phyloP scores from a whole-genome alignment of 257 asterid genomes.

The Linderniella brevidens region DNA sequence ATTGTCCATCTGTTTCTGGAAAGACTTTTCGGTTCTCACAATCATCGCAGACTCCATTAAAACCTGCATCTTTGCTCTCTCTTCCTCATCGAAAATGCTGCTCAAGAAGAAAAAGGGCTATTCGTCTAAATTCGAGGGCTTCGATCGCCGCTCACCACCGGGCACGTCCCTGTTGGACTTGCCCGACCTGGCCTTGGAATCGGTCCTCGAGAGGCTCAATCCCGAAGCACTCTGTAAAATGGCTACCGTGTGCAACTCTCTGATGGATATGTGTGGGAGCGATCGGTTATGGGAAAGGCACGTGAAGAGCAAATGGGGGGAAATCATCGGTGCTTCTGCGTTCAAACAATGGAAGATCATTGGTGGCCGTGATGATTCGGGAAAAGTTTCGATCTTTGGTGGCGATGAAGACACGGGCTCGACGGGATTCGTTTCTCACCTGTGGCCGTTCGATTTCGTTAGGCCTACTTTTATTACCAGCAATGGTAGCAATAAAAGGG shows the following conservation, averaged over 20 bases:
- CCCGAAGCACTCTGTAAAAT: conserved; percentile 55
- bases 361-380: conserved; percentile 25
- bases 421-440: conserved; percentile 17
- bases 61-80: conserved; percentile 12
- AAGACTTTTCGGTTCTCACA: conserved; percentile 21
- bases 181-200: conserved; percentile 69
- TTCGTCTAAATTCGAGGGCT: conserved; percentile 14
- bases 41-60: conserved; percentile 16
- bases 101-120: conserved; percentile 17
- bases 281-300: conserved; percentile 62
- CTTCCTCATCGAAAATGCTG: conserved; percentile 16
- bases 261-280: conserved; percentile 44
- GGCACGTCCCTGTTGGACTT: conserved; percentile 40
- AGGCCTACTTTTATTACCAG: conserved; percentile 22
- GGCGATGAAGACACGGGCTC: conserved; percentile 26
- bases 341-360: conserved; percentile 29
- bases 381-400: conserved; percentile 28
- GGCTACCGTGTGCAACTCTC: conserved; percentile 43
- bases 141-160: conserved; percentile 10
- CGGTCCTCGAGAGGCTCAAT: conserved; percentile 69
- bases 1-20: conserved; percentile 40
- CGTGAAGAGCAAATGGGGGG: conserved; percentile 54
- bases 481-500: conserved; percentile 12
- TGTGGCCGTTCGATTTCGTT: conserved; percentile 38
- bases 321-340: conserved; percentile 39